Percentiles rank a stretch among this genome's conserved stretches.
Conservation (phyloP, 495 filamentous ascomycete species). For the Elaphomyces granulatus region DNA sequence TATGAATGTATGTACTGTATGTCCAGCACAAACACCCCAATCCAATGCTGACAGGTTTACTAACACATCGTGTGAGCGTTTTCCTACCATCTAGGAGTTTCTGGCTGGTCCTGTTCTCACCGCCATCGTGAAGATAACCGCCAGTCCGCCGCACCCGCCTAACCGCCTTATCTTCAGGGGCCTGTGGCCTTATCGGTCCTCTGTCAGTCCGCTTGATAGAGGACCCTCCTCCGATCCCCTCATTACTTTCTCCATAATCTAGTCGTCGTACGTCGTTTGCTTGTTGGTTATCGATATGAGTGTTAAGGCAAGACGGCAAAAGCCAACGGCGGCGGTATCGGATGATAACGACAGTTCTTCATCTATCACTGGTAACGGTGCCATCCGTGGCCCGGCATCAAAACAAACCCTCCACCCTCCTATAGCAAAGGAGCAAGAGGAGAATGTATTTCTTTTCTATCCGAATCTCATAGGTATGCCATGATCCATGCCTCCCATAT, state of each 20-base stretch:
- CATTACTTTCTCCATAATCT: not conserved
- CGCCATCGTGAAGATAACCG: too few species aligned
- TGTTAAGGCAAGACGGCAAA: constrained; percentile 30
- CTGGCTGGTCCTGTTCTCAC: too few species aligned
- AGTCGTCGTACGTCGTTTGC: not conserved
- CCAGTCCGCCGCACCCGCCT: too few species aligned
- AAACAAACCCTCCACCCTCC: constrained; percentile 13
- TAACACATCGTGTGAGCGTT: too few species aligned
- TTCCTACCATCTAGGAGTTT: too few species aligned
- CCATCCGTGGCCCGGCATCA: constrained; percentile 15
- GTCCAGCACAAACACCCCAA: too few species aligned
- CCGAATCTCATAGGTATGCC: constrained; percentile 83
- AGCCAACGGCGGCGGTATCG: constrained; percentile 22
- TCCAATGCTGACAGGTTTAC: too few species aligned
- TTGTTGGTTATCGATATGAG: constrained; percentile 19
- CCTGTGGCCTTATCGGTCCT: not conserved
- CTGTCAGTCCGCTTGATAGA: not conserved
- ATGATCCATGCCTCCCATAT: not conserved
- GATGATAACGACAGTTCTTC: constrained; percentile 21
- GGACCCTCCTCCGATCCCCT: not conserved
- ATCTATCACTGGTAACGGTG: constrained; percentile 19
- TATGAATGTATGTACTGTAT: too few species aligned
- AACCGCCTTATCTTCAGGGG: too few species aligned
- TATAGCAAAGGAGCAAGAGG: constrained; percentile 36
- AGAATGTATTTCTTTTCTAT: constrained; percentile 92